A percentile compares a stretch with the other conserved stretches of the same genome.
Evolutionary conservation across 495 filamentous ascomycete genomes (phyloP).

Genomic region (Tetracladium setigerum): DNA sequence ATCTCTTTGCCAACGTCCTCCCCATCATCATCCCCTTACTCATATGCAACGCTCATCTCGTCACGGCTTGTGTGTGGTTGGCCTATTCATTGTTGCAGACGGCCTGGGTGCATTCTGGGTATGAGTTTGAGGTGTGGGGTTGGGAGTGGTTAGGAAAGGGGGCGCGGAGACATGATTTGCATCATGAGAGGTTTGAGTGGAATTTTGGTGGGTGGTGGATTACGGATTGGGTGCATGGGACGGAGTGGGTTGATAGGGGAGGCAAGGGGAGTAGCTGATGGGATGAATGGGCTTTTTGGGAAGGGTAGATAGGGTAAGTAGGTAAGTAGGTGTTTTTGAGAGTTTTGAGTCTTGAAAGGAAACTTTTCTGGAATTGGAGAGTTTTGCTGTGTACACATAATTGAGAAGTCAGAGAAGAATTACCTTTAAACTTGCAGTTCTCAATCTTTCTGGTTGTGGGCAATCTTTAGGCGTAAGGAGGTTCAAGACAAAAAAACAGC

Average conservation of each 20-base stretch:
- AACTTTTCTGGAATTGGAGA: too few relatives aligned
- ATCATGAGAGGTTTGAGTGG: slow-evolving; percentile 37
- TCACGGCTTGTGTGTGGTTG: slow-evolving; percentile 46
- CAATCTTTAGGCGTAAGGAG: too few relatives aligned
- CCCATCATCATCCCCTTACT: slow-evolving; percentile 45
- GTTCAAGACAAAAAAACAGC: too few relatives aligned
- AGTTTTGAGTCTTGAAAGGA: too few relatives aligned
- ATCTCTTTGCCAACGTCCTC: slow-evolving; percentile 45
- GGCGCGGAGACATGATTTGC: slow-evolving; percentile 45
- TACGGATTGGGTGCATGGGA: slow-evolving; percentile 37
- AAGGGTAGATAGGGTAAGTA: too few relatives aligned
- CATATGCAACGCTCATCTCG: slow-evolving; percentile 35
- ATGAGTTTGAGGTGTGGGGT: slow-evolving; percentile 36
- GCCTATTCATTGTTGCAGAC: slow-evolving; percentile 35
- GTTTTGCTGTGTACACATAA: too few relatives aligned
- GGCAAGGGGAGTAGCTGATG: too few relatives aligned
- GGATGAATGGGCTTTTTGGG: too few relatives aligned
- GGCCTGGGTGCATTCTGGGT: slow-evolving; percentile 42
- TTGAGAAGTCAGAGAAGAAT: too few relatives aligned
- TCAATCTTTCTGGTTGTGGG: too few relatives aligned
- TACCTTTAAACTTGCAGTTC: too few relatives aligned
- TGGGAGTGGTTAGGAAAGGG: slow-evolving; percentile 12
- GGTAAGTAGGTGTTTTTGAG: too few relatives aligned
- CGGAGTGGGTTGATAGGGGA: slow-evolving; percentile 5
- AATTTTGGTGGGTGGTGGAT: slow-evolving; percentile 32